phyloP scores from a whole-genome alignment of 2,329 filamentous ascomycete genomes.

The Sclerotinia glacialis region DNA sequence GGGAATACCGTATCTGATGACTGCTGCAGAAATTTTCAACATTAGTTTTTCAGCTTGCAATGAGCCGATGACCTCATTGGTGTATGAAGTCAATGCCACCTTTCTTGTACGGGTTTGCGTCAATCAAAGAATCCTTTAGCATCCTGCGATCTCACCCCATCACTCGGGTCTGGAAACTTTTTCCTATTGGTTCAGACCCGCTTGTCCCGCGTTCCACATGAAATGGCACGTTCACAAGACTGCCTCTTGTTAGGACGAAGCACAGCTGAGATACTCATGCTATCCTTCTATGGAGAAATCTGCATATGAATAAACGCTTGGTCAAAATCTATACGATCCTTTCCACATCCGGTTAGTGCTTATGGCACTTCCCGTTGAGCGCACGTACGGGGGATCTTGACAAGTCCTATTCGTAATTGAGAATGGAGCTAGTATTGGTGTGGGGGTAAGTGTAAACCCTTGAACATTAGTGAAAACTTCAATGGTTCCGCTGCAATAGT shows the following conservation, averaged over 20 bases:
- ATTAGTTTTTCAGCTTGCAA: not conserved
- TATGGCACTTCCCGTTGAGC: not conserved
- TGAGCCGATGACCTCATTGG: not conserved
- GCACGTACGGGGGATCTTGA: not conserved
- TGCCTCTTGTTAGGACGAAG: not conserved
- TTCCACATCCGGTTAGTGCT: not conserved
- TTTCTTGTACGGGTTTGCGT: not conserved
- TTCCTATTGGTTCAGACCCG: not conserved
- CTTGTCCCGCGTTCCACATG: not conserved
- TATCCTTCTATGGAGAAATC: not conserved
- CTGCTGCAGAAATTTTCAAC: not conserved
- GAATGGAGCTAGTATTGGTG: not conserved
- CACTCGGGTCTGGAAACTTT: not conserved
- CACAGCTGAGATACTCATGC: not conserved
- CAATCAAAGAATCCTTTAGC: not conserved
- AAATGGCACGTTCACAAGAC: not conserved
- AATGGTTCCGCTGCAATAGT: not conserved
- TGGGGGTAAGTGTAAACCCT: not conserved
- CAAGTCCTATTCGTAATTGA: not conserved
- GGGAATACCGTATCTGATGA: not conserved
- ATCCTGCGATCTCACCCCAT: not conserved
- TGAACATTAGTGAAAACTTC: not conserved
- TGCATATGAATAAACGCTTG: not conserved
- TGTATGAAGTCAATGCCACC: not conserved
- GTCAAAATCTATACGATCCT: not conserved